phyloP scores from a whole-genome alignment of 176 grass and related monocot species.

The Bonia amplexicaulis region DNA sequence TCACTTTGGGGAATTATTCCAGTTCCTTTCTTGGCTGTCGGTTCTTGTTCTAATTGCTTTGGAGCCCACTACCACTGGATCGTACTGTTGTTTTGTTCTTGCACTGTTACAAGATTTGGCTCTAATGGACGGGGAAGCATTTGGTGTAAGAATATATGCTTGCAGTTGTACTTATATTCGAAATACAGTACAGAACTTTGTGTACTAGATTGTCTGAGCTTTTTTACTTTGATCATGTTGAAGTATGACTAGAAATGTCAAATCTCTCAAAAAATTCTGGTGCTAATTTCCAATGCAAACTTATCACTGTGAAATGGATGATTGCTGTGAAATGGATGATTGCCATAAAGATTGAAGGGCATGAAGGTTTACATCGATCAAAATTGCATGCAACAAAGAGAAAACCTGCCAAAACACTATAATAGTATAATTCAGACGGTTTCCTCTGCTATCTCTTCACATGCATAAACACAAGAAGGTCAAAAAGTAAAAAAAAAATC shows the following conservation, averaged over 20 bases:
- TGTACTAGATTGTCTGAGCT: neutral
- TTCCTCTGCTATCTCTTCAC: too few relatives aligned
- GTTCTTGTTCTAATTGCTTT: conserved; percentile 31
- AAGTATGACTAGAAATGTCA: neutral
- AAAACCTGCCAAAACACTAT: neutral
- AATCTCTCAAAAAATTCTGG: neutral
- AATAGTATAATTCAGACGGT: too few relatives aligned
- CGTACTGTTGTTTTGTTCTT: conserved; percentile 26
- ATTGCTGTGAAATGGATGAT: neutral
- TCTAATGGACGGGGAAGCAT: neutral
- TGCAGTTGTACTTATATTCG: neutral
- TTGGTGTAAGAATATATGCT: conserved; percentile 7
- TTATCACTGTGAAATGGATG: neutral
- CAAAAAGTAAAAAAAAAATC: neutral
- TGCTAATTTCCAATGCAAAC: neutral
- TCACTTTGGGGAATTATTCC: conserved; percentile 30
- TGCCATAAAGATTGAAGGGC: neutral
- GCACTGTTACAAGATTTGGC: neutral
- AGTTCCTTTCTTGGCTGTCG: conserved; percentile 26
- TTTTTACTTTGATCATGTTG: neutral
- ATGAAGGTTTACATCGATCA: neutral
- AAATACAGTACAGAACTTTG: neutral
- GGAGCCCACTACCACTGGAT: conserved; percentile 21
- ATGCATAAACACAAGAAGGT: too few relatives aligned
- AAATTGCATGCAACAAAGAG: neutral